These are phyloP conservation scores for Diaporthe capsici DNA, from an alignment of 2,329 filamentous ascomycete genomes.

Conservation along the genomic window DNA sequence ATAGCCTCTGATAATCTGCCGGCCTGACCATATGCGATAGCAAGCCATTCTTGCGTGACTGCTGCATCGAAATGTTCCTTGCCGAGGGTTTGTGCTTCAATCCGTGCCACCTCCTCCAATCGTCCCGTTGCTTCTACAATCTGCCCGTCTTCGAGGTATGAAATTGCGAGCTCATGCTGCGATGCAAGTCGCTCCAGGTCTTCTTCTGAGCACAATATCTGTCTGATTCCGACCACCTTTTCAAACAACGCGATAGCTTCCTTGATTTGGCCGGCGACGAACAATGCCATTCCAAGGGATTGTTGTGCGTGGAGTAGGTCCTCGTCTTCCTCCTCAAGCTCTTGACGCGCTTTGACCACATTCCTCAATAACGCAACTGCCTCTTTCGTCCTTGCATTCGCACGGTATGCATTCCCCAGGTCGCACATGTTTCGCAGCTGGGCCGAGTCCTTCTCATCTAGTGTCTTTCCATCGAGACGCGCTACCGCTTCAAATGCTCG, in stretches of 20 bases:
- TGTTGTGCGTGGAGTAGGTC: neutral
- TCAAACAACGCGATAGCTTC: neutral
- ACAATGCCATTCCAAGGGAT: neutral
- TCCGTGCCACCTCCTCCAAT: neutral
- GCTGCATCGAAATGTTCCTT: neutral
- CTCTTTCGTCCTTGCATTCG: neutral
- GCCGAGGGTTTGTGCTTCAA: neutral
- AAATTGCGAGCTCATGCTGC: neutral
- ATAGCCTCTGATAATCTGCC: neutral
- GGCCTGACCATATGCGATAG: neutral
- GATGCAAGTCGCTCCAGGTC: neutral
- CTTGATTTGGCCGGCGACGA: neutral
- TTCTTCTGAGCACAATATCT: neutral
- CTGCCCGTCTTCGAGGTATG: neutral
- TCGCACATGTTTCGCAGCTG: neutral
- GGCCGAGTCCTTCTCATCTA: neutral
- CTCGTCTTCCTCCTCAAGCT: too few species aligned
- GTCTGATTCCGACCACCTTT: neutral
- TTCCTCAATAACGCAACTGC: neutral
- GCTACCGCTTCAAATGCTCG: neutral
- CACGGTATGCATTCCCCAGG: neutral
- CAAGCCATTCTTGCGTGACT: accelerated
- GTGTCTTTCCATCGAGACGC: neutral
- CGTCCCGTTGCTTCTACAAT: neutral
- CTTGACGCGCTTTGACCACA: neutral